Conservation (phyloP, 768 basidiomycete species). For the Infundibulicybe gibba region DNA sequence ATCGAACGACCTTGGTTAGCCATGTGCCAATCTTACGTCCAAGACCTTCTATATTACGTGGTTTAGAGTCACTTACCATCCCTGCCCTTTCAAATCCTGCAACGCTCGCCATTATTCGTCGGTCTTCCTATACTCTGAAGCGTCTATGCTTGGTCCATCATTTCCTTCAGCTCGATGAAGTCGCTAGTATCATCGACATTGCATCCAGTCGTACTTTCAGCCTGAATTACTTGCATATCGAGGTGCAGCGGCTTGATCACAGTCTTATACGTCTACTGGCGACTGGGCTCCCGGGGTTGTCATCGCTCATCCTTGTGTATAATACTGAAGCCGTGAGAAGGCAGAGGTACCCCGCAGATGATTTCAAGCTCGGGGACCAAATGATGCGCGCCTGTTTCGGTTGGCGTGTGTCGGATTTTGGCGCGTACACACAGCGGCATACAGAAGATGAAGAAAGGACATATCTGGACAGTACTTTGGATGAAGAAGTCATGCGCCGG, state of each 20-base stretch:
- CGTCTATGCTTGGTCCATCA: slow-evolving; percentile 18
- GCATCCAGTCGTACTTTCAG: slow-evolving; percentile 17
- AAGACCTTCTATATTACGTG: slow-evolving; percentile 2
- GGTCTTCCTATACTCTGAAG: slow-evolving; percentile 19
- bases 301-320: slow-evolving; percentile 17
- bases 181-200: slow-evolving; percentile 14
- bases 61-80: slow-evolving; percentile 19
- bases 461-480: not conserved
- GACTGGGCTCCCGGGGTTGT: slow-evolving; percentile 14
- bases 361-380: not conserved
- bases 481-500: slow-evolving; percentile 3
- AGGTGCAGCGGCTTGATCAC: slow-evolving; percentile 12
- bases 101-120: slow-evolving; percentile 17
- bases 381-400: not conserved
- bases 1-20: slow-evolving; percentile 4
- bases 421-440: not conserved
- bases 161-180: slow-evolving; percentile 17
- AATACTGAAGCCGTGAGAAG: slow-evolving; percentile 1
- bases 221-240: slow-evolving; percentile 17
- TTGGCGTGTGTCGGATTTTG: slow-evolving; percentile 11
- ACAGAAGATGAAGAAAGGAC: not conserved
- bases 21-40: not conserved
- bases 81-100: slow-evolving; percentile 10
- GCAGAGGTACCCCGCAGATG: not conserved
- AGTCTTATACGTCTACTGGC: slow-evolving; percentile 16